phyloP scores from a whole-genome alignment of 805 yeast genomes.

The Maudiozyma bulderi region DNA sequence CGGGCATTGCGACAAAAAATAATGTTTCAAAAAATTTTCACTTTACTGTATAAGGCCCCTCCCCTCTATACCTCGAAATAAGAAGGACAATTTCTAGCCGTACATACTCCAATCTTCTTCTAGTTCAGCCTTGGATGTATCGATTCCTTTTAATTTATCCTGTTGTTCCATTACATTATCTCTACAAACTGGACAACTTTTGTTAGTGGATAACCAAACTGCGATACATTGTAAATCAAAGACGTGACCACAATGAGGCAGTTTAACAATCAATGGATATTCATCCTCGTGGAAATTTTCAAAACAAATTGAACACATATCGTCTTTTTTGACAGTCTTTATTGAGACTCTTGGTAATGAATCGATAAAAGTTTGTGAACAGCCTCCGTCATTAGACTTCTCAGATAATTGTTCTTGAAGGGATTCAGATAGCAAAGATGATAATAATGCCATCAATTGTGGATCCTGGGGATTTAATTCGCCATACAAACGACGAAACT shows the following conservation, averaged over 20 bases:
- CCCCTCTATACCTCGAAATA: too few relatives aligned
- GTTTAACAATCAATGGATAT: slow-evolving; percentile 67
- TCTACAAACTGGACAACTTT: slow-evolving; percentile 83
- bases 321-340: slow-evolving; percentile 34
- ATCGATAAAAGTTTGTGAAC: slow-evolving; percentile 63
- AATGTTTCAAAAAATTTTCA: too few relatives aligned
- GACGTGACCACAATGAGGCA: slow-evolving; percentile 69
- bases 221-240: slow-evolving; percentile 87
- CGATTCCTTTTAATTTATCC: slow-evolving; percentile 13
- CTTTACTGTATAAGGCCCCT: too few relatives aligned
- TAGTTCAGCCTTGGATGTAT: slow-evolving; percentile 46
- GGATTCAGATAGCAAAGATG: slow-evolving; percentile 16
- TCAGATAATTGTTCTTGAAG: slow-evolving; percentile 23
- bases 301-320: slow-evolving; percentile 81
- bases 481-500: slow-evolving; percentile 15
- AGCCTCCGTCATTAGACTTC: slow-evolving; percentile 36
- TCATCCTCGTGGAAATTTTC: slow-evolving; percentile 58
- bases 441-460: slow-evolving; percentile 8
- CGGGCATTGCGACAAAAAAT: too few relatives aligned
- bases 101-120: slow-evolving; percentile 76
- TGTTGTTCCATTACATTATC: slow-evolving; percentile 51
- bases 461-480: slow-evolving; percentile 10
- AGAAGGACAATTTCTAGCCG: slow-evolving; percentile 34
- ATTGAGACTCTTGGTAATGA: slow-evolving; percentile 61
- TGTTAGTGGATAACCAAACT: slow-evolving; percentile 72